A percentile compares a stretch with the other conserved stretches of the same genome.
Evolutionary conservation across 192 early-diverging fungal species (phyloP).

Genomic region (Martensiomyces pterosporus): DNA sequence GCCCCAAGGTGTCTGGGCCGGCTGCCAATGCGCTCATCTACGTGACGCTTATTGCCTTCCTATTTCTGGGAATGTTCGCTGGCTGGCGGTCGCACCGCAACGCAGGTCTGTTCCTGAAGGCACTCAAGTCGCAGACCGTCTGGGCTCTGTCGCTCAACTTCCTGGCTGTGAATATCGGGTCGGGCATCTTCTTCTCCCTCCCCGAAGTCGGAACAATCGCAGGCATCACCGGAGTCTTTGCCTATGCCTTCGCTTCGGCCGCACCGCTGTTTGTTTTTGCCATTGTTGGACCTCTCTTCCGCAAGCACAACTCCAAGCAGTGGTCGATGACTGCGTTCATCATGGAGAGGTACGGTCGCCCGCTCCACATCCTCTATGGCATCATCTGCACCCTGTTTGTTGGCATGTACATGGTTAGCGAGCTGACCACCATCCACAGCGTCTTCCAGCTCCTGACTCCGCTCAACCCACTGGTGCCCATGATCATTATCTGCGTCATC

Average conservation of each 20-base stretch:
- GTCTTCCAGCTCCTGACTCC: conserved; percentile 56
- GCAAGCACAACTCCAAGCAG: conserved; percentile 55
- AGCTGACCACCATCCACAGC: conserved; percentile 63
- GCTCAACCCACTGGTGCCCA: conserved; percentile 52
- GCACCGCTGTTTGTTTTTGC: conserved; percentile 60
- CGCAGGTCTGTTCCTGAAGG: conserved; percentile 53
- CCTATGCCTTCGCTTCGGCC: conserved; percentile 60
- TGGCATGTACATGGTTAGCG: conserved; percentile 60
- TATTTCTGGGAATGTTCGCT: conserved; percentile 52
- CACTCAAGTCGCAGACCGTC: conserved; percentile 51
- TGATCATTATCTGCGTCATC: conserved; percentile 57
- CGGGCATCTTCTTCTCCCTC: conserved; percentile 62
- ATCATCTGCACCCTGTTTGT: conserved; percentile 60
- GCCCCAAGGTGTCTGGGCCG: conserved; percentile 37
- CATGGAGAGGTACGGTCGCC: conserved; percentile 58
- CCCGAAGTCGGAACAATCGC: conserved; percentile 62
- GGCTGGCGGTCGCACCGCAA: conserved; percentile 50
- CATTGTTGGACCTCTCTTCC: conserved; percentile 56
- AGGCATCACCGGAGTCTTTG: conserved; percentile 63
- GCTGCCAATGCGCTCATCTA: conserved; percentile 56
- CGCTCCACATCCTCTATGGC: conserved; percentile 54
- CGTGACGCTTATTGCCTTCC: conserved; percentile 49
- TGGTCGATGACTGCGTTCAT: conserved; percentile 67
- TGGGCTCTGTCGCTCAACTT: conserved; percentile 52
- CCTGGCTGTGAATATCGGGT: conserved; percentile 54